These are phyloP conservation scores for Penicillium waksmanii DNA, from an alignment of 495 filamentous ascomycete genomes.

Conservation along the genomic window DNA sequence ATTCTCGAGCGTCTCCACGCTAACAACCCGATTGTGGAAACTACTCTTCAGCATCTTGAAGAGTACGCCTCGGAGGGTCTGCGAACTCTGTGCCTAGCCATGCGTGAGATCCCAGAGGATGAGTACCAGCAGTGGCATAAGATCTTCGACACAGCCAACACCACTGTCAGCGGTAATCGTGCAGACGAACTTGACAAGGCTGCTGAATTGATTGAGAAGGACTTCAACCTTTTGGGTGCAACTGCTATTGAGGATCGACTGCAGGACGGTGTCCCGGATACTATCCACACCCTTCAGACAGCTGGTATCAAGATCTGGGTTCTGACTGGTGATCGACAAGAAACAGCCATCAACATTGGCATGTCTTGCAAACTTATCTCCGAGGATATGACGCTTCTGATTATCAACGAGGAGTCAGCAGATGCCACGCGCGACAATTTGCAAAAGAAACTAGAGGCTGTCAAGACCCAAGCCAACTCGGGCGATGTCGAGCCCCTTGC, in stretches of 20 bases:
- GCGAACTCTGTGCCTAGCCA: constrained; percentile 90
- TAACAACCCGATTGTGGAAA: constrained; percentile 83
- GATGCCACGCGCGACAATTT: constrained; percentile 80
- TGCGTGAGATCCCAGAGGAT: constrained; percentile 89
- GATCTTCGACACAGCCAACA: constrained; percentile 86
- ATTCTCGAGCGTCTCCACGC: constrained; percentile 83
- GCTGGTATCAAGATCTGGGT: constrained; percentile 99
- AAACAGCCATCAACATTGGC: constrained; percentile 99
- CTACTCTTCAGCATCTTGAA: constrained; percentile 89
- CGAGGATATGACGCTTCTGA: constrained; percentile 97
- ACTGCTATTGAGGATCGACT: constrained; percentile 97
- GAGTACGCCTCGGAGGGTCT: constrained; percentile 98
- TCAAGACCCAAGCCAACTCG: constrained; percentile 72
- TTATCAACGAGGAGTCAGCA: constrained; percentile 88
- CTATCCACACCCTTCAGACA: constrained; percentile 94
- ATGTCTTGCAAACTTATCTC: constrained; percentile 99
- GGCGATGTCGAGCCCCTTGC: constrained; percentile 87
- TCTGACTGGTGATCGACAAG: constrained; percentile 94
- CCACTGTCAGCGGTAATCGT: constrained; percentile 89
- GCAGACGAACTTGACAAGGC: constrained; percentile 97
- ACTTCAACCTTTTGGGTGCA: constrained; percentile 88
- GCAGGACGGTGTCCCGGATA: constrained; percentile 98
- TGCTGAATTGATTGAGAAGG: constrained; percentile 90
- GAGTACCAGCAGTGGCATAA: constrained; percentile 89
- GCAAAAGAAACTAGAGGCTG: constrained; percentile 88